A percentile compares a stretch with the other conserved stretches of the same genome.
These are phyloP conservation scores for Lactuca saligna DNA, from an alignment of 129 eudicot genomes.

Conservation along the genomic window DNA sequence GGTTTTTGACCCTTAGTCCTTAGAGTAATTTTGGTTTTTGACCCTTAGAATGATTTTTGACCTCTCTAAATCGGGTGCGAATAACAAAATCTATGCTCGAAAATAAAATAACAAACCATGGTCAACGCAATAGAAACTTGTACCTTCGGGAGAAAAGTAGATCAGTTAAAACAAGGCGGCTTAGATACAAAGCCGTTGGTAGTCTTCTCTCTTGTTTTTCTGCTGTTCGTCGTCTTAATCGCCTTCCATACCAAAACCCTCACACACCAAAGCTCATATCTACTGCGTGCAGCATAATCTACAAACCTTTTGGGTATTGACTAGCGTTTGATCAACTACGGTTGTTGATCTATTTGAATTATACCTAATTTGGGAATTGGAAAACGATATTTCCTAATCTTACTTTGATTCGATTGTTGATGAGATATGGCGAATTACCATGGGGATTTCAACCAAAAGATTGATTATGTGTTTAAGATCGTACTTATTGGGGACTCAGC, in stretches of 20 bases:
- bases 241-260: neutral
- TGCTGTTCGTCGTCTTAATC: neutral
- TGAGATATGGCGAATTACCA: slow-evolving; percentile 50
- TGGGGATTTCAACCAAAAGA: slow-evolving; percentile 57
- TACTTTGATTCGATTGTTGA: slow-evolving; percentile 8
- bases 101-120: neutral
- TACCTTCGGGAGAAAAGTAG: neutral
- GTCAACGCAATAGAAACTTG: neutral
- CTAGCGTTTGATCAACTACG: neutral
- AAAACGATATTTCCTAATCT: neutral
- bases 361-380: neutral
- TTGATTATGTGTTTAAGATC: slow-evolving; percentile 72
- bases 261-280: neutral
- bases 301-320: neutral
- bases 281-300: neutral
- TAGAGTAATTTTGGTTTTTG: too few relatives aligned
- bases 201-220: neutral
- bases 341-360: neutral
- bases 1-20: too few relatives aligned
- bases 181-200: neutral
- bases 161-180: neutral
- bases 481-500: slow-evolving; percentile 80
- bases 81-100: neutral
- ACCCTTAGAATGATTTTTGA: too few relatives aligned
- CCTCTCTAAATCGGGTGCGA: too few relatives aligned